Evolutionary conservation across 768 basidiomycete species (phyloP).

Genomic region (Cytidiella melzeri): DNA sequence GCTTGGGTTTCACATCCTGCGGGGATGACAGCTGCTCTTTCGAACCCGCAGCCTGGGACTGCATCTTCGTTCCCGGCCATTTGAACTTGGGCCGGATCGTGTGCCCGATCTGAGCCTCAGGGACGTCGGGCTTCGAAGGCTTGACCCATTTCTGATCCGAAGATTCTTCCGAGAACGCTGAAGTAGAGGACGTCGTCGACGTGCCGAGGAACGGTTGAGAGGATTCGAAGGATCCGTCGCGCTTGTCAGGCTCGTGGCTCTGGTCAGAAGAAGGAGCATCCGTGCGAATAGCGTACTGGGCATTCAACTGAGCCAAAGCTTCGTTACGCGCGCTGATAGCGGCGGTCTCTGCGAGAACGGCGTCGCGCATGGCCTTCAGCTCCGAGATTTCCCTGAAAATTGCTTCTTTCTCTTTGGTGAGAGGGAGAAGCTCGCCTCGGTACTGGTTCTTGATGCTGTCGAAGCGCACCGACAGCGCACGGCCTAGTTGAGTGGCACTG

Average conservation of each 20-base stretch:
- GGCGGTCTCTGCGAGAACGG: conserved; percentile 87
- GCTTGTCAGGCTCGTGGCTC: conserved; percentile 11
- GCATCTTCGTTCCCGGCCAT: conserved; percentile 54
- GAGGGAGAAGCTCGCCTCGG: conserved; percentile 76
- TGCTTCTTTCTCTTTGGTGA: conserved; percentile 76
- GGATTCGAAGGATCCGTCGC: conserved; percentile 9
- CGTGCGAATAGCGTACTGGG: conserved; percentile 74
- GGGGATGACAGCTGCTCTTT: conserved; percentile 33
- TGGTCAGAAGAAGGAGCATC: conserved; percentile 33
- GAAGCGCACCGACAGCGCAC: conserved; percentile 78
- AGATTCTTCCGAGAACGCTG: conserved; percentile 41
- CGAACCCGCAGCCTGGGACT: conserved; percentile 13
- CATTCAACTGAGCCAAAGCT: conserved; percentile 82
- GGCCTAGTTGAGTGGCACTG: conserved; percentile 30
- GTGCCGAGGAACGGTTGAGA: background rate
- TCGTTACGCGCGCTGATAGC: conserved; percentile 89
- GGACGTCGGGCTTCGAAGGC: conserved; percentile 24
- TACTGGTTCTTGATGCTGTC: conserved; percentile 87
- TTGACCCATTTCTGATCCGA: conserved; percentile 38
- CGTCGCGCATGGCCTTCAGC: conserved; percentile 78
- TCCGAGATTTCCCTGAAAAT: conserved; percentile 79
- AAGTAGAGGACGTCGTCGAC: conserved; percentile 36
- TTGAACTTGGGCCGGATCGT: conserved; percentile 60
- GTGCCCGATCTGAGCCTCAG: conserved; percentile 41
- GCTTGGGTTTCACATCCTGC: conserved; percentile 20